A percentile compares a stretch with the other conserved stretches of the same genome.
These are phyloP conservation scores for Cryptomeria japonica DNA, from an alignment of 75 land plant species.

Conservation along the genomic window DNA sequence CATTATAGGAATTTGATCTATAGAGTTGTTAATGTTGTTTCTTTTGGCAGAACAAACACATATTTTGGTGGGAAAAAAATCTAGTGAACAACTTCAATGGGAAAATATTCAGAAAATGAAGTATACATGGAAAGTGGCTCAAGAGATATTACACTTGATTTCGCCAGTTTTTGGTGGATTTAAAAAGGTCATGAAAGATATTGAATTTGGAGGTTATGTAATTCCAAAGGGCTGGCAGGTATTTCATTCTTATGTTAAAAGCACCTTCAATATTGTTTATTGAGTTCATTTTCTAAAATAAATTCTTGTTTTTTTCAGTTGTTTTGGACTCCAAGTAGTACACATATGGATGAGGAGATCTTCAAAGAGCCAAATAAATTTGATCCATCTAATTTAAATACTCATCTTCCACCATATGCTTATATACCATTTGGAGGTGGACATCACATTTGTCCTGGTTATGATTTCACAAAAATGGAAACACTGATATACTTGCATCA, in stretches of 20 bases:
- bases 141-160: constrained; percentile 39
- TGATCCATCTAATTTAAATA: constrained; percentile 46
- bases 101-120: constrained; percentile 32
- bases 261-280: too few species aligned
- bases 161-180: constrained; percentile 30
- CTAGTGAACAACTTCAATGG: constrained; percentile 6
- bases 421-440: constrained; percentile 64
- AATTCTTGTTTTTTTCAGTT: constrained; percentile 12
- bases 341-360: constrained; percentile 24
- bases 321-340: not conserved
- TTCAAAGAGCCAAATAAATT: constrained; percentile 47
- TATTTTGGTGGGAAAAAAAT: not conserved
- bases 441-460: constrained; percentile 41
- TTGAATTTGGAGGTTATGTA: constrained; percentile 31
- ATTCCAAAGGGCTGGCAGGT: constrained; percentile 66
- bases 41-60: too few species aligned
- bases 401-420: constrained; percentile 30
- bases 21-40: too few species aligned
- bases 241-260: not conserved
- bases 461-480: constrained; percentile 41
- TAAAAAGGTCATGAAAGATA: constrained; percentile 20
- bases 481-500: constrained; percentile 34
- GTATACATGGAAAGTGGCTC: constrained; percentile 47
- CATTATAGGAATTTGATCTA: too few species aligned
- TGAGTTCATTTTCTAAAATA: too few species aligned